Base-by-base conservation (phyloP, 78 protist species). In the Emiliania huxleyi region DNA sequence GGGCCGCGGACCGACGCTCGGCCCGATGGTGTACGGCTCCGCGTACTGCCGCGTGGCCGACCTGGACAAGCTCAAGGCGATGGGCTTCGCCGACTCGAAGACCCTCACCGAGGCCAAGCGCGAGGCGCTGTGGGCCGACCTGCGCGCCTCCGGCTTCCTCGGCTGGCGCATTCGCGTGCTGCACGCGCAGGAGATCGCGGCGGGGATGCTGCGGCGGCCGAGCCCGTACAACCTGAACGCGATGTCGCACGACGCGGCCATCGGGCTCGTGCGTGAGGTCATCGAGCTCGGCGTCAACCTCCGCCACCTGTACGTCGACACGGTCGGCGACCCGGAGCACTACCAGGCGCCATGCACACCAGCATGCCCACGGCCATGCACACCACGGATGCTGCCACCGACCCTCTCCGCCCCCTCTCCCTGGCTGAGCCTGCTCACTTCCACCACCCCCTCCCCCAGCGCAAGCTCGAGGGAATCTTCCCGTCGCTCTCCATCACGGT, bases 1-100 rank as follows among this genome's bases (percentile, higher is more conserved):
- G 2, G 97, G 97, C 11, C n/a, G 97, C 0, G 97, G 97, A 22
- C 95, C 96, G 22, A 87, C 92, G 33, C 42, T 94, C 19, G 96
- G 96, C 38, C 96, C 96, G 19, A 92, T 95, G 94, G 94, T 95
- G 15, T 95, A 95, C 23, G 90, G 93, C 35, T 79, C 55, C 1
- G 87, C 87, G 37, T 79, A 23, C 87, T 79, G 87, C 43, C 23
- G n/a, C n/a, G 83, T 56, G 22, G 0, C 6, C 0, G 26, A 56
- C 42, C 6, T 4, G 77, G 21, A 0, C 11, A 38, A 38, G 42
- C 55, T 92, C 21, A n/a, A 43, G 15, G 83, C 15, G 21, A 49
- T 92, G 22, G 77, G 77, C 56, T 44, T 91, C n/a, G 46, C 43
- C 0, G 93, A 91, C 79, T 91, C 93, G 29, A 91, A 91, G 69